Evolutionary conservation across 495 filamentous ascomycete species (phyloP).

Genomic region (Penicillium flavigenum): DNA sequence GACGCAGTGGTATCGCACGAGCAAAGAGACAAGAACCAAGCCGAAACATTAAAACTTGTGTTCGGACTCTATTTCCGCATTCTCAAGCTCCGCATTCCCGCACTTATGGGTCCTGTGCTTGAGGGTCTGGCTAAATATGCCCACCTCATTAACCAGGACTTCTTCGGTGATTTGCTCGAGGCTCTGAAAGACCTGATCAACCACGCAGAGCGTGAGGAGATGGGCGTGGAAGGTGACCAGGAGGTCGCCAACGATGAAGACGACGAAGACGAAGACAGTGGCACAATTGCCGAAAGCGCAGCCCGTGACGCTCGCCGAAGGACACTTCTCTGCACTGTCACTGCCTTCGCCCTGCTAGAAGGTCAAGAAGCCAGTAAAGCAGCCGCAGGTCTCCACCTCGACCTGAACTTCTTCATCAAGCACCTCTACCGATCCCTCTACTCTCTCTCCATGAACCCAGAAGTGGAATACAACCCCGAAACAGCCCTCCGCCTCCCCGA

Average conservation of each 20-base stretch:
- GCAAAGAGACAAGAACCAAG: conserved; percentile 86
- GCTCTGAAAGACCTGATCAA: conserved; percentile 87
- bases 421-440: conserved; percentile 86
- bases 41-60: conserved; percentile 91
- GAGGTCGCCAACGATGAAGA: conserved; percentile 30
- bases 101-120: conserved; percentile 88
- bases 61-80: conserved; percentile 95
- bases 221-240: conserved; percentile 48
- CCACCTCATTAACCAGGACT: conserved; percentile 95
- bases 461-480: conserved; percentile 75
- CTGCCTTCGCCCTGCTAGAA: conserved; percentile 87
- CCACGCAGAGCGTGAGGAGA: conserved; percentile 56
- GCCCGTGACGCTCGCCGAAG: conserved; percentile 73
- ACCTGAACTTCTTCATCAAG: conserved; percentile 90
- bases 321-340: conserved; percentile 90
- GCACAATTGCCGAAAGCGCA: conserved; percentile 25
- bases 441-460: conserved; percentile 71
- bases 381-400: conserved; percentile 69
- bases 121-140: conserved; percentile 91
- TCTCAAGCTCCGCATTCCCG: conserved; percentile 69
- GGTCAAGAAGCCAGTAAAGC: conserved; percentile 76
- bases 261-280: conserved; percentile 42
- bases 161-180: conserved; percentile 95
- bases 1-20: conserved; percentile 89
- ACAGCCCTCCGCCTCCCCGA: conserved; percentile 80